These are phyloP conservation scores for Obba rivulosa DNA, from an alignment of 768 basidiomycete species.

Conservation along the genomic window DNA sequence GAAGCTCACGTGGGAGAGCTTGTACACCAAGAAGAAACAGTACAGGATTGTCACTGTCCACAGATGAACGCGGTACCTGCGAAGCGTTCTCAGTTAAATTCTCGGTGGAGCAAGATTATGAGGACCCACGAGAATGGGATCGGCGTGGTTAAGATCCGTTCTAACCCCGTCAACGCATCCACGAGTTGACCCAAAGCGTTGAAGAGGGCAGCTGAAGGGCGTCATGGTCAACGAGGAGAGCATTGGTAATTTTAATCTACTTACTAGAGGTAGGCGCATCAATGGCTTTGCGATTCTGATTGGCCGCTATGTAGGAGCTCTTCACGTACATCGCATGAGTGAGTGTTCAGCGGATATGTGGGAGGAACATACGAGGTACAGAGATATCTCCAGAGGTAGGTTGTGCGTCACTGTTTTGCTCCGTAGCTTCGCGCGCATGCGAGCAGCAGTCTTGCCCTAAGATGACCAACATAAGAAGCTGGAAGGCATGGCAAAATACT, in stretches of 20 bases:
- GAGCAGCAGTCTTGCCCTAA: slow-evolving; percentile 55
- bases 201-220: slow-evolving; percentile 39
- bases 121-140: slow-evolving; percentile 64
- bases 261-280: slow-evolving; percentile 61
- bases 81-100: neutral
- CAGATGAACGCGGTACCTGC: slow-evolving; percentile 61
- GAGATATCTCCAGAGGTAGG: slow-evolving; percentile 61
- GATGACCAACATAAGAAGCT: neutral
- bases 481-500: neutral
- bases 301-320: slow-evolving; percentile 61
- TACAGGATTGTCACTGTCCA: slow-evolving; percentile 63
- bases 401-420: slow-evolving; percentile 45
- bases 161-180: slow-evolving; percentile 63
- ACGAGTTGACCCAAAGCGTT: slow-evolving; percentile 48
- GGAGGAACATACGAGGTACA: slow-evolving; percentile 49
- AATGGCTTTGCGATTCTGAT: slow-evolving; percentile 49
- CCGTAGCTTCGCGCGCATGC: slow-evolving; percentile 44
- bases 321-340: slow-evolving; percentile 18
- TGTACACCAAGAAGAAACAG: slow-evolving; percentile 48
- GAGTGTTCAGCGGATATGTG: neutral
- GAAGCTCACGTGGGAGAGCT: neutral
- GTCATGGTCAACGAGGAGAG: neutral
- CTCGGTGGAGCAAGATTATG: neutral
- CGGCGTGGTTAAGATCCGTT: slow-evolving; percentile 70
- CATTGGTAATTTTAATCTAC: slow-evolving; percentile 18